Conservation (phyloP, 768 basidiomycete genomes). For the Pulveroboletus sp. region DNA sequence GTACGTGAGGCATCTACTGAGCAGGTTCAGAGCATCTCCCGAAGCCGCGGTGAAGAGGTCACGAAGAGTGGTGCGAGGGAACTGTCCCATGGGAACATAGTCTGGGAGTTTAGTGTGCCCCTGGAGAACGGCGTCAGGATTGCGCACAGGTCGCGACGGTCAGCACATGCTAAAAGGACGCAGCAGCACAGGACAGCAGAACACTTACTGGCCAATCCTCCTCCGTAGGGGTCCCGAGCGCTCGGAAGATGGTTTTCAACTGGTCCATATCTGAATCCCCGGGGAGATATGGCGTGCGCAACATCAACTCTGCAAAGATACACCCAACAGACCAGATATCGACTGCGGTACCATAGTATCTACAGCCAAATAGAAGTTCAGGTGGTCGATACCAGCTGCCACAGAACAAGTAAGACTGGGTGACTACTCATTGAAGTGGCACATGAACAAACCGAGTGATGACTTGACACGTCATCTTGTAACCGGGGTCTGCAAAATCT, state of each 20-base stretch:
- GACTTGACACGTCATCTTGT: slow-evolving; percentile 97
- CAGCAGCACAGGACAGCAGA: background rate
- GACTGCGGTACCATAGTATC: slow-evolving; percentile 87
- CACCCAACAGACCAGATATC: slow-evolving; percentile 98
- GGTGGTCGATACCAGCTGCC: slow-evolving; percentile 97
- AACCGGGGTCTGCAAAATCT: slow-evolving; percentile 91
- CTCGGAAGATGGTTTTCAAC: slow-evolving; percentile 88
- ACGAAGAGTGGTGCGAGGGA: slow-evolving; percentile 76
- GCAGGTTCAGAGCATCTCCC: slow-evolving; percentile 76
- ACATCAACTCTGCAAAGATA: slow-evolving; percentile 96
- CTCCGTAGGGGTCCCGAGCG: slow-evolving; percentile 93
- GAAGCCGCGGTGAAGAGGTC: slow-evolving; percentile 90
- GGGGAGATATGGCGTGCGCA: slow-evolving; percentile 91
- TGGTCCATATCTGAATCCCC: slow-evolving; percentile 98
- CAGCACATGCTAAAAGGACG: background rate
- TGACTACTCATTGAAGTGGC: slow-evolving; percentile 1
- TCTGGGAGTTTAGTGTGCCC: slow-evolving; percentile 89
- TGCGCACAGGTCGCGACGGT: background rate
- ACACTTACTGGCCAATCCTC: slow-evolving; percentile 89
- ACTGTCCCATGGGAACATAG: slow-evolving; percentile 81
- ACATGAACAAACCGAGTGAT: slow-evolving; percentile 74
- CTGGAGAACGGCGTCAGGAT: slow-evolving; percentile 35
- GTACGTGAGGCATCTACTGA: slow-evolving; percentile 74
- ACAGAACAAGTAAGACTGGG: background rate
- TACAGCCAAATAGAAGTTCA: slow-evolving; percentile 85